phyloP scores from a whole-genome alignment of 306 rosid genomes.

The Cicer judaicum region DNA sequence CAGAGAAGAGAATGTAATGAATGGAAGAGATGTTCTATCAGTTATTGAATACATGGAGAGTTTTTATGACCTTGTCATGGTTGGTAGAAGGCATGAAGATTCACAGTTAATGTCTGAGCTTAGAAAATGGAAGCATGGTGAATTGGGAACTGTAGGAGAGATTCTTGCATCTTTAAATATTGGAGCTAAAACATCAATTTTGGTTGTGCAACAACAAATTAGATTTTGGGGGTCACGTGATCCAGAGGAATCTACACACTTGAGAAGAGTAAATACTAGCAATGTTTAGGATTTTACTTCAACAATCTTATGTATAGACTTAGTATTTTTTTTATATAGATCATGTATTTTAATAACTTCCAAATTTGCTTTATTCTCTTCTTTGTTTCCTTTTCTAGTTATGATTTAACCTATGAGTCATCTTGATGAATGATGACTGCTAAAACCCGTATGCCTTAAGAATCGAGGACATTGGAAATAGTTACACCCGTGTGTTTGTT shows the following conservation, averaged over 20 bases:
- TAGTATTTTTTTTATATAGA: slow-evolving; percentile 31
- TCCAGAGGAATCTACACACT: slow-evolving; percentile 57
- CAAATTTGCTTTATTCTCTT: not conserved
- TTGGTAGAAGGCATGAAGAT: slow-evolving; percentile 64
- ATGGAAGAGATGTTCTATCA: slow-evolving; percentile 46
- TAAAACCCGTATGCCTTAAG: too few relatives aligned
- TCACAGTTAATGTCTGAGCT: slow-evolving; percentile 59
- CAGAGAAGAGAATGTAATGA: slow-evolving; percentile 44
- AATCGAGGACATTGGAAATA: too few relatives aligned
- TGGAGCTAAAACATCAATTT: slow-evolving; percentile 51
- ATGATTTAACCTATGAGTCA: too few relatives aligned
- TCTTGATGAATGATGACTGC: too few relatives aligned
- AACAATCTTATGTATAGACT: slow-evolving; percentile 23
- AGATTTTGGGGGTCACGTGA: slow-evolving; percentile 67
- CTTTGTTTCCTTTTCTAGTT: not conserved
- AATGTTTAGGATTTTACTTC: slow-evolving; percentile 30
- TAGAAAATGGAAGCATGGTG: slow-evolving; percentile 53
- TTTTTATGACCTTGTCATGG: slow-evolving; percentile 62
- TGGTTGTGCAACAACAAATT: slow-evolving; percentile 77
- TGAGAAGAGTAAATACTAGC: slow-evolving; percentile 51
- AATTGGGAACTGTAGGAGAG: slow-evolving; percentile 66
- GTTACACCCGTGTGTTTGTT: too few relatives aligned
- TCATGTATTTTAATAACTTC: slow-evolving; percentile 4
- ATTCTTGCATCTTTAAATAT: slow-evolving; percentile 55
- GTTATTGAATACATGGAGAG: slow-evolving; percentile 51